A percentile compares a stretch with the other conserved stretches of the same genome.
Evolutionary conservation across 371 early-diverging fungal species (phyloP).

Genomic region (Mucor velutinosus): DNA sequence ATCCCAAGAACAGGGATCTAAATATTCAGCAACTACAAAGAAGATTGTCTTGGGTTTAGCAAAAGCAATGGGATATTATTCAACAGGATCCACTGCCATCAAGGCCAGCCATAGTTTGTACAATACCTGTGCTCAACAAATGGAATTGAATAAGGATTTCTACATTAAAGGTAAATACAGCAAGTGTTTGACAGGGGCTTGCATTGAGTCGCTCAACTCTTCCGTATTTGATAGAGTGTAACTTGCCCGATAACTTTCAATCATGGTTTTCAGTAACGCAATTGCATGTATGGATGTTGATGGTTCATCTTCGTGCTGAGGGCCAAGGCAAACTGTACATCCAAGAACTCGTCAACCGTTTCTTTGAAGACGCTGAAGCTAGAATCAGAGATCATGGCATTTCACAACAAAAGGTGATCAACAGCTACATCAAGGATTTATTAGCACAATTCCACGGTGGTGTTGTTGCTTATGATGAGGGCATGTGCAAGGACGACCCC

Average conservation of each 20-base stretch:
- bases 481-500: conserved; percentile 87
- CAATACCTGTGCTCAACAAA: conserved; percentile 52
- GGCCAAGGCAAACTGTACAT: conserved; percentile 74
- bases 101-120: conserved; percentile 58
- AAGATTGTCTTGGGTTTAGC: conserved; percentile 54
- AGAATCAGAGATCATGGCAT: conserved; percentile 72
- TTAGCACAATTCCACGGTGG: conserved; percentile 88
- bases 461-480: conserved; percentile 93
- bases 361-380: conserved; percentile 89
- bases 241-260: conserved; percentile 88
- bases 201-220: background rate
- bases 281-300: conserved; percentile 93
- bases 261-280: conserved; percentile 93
- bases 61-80: conserved; percentile 57
- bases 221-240: conserved; percentile 51
- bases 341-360: conserved; percentile 86
- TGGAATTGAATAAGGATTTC: conserved; percentile 58
- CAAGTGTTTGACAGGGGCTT: conserved; percentile 7
- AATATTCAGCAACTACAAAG: conserved; percentile 45
- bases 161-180: conserved; percentile 49
- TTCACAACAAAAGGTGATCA: conserved; percentile 69
- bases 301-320: conserved; percentile 80
- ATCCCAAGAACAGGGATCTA: conserved; percentile 2
- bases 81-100: conserved; percentile 58
- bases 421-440: conserved; percentile 76